A percentile compares a stretch with the other conserved stretches of the same genome.
phyloP scores from a whole-genome alignment of 371 early-diverging fungal genomes.

The Actinomortierella ambigua region DNA sequence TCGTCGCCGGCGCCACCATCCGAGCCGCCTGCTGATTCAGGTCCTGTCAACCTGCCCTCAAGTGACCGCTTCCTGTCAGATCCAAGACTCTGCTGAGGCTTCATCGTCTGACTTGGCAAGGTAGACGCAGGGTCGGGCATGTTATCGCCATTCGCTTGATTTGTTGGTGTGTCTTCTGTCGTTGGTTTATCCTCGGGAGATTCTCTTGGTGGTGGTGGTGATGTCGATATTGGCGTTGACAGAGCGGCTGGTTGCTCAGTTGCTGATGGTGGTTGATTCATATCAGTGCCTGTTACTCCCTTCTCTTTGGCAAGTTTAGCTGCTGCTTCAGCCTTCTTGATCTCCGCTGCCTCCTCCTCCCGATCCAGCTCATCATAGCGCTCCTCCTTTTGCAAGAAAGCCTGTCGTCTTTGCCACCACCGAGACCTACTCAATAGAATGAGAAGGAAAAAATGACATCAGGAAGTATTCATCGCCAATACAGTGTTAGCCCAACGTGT shows the following conservation, averaged over 20 bases:
- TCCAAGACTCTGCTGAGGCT: constrained; percentile 54
- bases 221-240: background rate
- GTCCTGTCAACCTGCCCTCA: constrained; percentile 13
- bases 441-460: background rate
- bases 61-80: constrained; percentile 41
- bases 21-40: constrained; percentile 10
- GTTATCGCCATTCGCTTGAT: too few relatives aligned
- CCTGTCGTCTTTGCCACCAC: constrained; percentile 73
- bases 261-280: background rate
- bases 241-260: constrained; percentile 7
- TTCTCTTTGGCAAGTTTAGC: constrained; percentile 44
- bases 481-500: too few relatives aligned
- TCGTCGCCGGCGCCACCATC: constrained; percentile 58
- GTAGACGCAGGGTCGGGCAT: constrained; percentile 1
- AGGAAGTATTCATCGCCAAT: background rate
- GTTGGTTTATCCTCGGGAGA: background rate
- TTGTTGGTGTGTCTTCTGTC: too few relatives aligned
- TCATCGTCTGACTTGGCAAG: constrained; percentile 45
- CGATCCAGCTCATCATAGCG: constrained; percentile 77
- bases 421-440: constrained; percentile 51
- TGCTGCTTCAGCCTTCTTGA: constrained; percentile 40
- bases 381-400: constrained; percentile 65
- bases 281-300: constrained; percentile 2
- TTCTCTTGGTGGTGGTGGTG: background rate
- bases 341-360: constrained; percentile 37